Base-by-base conservation (phyloP, 2,329 filamentous ascomycete species). In the Plenodomus tracheiphilus region DNA sequence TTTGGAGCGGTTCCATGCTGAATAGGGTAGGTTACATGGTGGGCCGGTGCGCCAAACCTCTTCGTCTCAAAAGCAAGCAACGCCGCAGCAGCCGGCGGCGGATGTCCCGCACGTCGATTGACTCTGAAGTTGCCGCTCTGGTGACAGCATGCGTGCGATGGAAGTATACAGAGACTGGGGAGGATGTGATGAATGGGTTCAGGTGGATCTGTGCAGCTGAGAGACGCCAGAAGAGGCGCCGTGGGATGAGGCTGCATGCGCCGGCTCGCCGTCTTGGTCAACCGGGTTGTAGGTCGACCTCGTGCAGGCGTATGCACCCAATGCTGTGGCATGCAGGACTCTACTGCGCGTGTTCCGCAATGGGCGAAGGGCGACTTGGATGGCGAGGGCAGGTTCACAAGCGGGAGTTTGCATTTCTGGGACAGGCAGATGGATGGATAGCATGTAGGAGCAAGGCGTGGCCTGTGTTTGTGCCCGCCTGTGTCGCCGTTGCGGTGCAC, bases 201-300 rank as follows among this genome's bases (percentile, higher is more conserved):
- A 44, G 39, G 47, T 49, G 49, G 43, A 51, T 52, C 38, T 35
- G 37, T 51, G 54, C 52, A 57, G 56, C 47, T 47, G 50, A 48
- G 60, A 41, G 41, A 54, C 44, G 53, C 55, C 53, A 43, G 53
- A 53, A 54, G n/a, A n/a, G 49, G 48, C 52, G 54, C 47, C 56
- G 61, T 59, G 61, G 57, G 57, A 62, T 59, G 64, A 66, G 66
- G 66, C 67, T 65, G 59, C 59, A 60, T 66, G 61, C 58, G 59
- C 61, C 62, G 51, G 55, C 54, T 59, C 52, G 46, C 38, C 40
- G 48, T 40, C 43, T 43, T 66, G 57, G 54, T 62, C 62, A 62
- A 67, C 62, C 64, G 49, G 65, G 61, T 52, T 59, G 50, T 46
- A 53, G 58, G 62, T 49, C 40, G 45, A 43, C 28, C 51, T 56